Percentiles rank a stretch among this genome's conserved stretches.
Conservation (phyloP, 1,284 basidiomycete species). For the Paramarasmius palmivorus region DNA sequence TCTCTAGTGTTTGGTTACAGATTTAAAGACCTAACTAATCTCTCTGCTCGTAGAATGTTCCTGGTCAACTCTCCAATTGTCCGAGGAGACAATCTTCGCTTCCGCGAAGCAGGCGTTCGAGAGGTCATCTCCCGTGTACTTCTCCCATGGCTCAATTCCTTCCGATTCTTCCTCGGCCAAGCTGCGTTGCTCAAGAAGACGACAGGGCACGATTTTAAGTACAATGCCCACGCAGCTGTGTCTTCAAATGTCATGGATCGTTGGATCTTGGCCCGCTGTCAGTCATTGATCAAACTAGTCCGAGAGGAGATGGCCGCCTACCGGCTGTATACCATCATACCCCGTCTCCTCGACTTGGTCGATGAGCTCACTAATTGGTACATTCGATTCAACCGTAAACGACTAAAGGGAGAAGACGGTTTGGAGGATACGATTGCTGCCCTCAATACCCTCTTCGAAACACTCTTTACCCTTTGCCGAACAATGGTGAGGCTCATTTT, state of each 20-base stretch:
- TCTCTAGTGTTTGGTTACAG: slow-evolving; percentile 12
- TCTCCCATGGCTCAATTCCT: slow-evolving; percentile 98
- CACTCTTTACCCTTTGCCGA: slow-evolving; percentile 90
- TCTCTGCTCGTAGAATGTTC: slow-evolving; percentile 71
- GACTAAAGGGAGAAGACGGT: slow-evolving; percentile 95
- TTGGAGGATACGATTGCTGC: slow-evolving; percentile 87
- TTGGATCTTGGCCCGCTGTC: slow-evolving; percentile 97
- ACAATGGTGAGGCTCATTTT: slow-evolving; percentile 70
- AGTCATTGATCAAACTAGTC: slow-evolving; percentile 92
- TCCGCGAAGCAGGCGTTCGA: slow-evolving; percentile 97
- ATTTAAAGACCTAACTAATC: slow-evolving; percentile 4
- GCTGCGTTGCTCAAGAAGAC: slow-evolving; percentile 87
- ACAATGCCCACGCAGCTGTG: slow-evolving; percentile 84
- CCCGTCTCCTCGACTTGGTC: slow-evolving; percentile 89
- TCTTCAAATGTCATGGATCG: slow-evolving; percentile 97
- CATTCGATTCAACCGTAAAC: slow-evolving; percentile 96
- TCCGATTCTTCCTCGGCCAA: slow-evolving; percentile 99
- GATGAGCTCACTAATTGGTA: slow-evolving; percentile 99
- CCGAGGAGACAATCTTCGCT: slow-evolving; percentile 95
- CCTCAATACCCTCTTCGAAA: slow-evolving; percentile 95
- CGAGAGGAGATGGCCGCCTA: slow-evolving; percentile 96
- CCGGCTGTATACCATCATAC: slow-evolving; percentile 97
- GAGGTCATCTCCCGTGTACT: slow-evolving; percentile 95
- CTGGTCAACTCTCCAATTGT: slow-evolving; percentile 99
- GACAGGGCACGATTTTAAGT: slow-evolving; percentile 79